phyloP scores from a whole-genome alignment of 495 filamentous ascomycete genomes.

The Penicillium odoratum region DNA sequence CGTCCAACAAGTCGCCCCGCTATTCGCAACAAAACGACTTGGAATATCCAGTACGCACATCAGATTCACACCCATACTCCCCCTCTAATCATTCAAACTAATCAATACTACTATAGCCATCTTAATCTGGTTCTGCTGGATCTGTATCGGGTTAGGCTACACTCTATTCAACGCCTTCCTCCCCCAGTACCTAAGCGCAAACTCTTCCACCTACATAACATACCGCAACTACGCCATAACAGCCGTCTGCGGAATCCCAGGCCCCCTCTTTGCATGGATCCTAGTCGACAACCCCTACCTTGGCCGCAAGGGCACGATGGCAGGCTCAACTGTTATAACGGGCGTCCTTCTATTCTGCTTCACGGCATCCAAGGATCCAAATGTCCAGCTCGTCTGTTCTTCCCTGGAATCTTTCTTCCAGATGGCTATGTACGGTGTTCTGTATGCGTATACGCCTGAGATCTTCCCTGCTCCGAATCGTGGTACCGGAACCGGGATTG shows the following conservation, averaged over 20 bases:
- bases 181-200: conserved; percentile 48
- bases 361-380: conserved; percentile 43
- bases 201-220: conserved; percentile 39
- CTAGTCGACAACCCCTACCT: conserved; percentile 51
- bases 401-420: conserved; percentile 54
- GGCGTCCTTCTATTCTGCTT: conserved; percentile 54
- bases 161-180: conserved; percentile 53
- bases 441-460: conserved; percentile 58
- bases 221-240: conserved; percentile 59
- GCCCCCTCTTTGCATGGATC: conserved; percentile 47
- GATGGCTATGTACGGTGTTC: conserved; percentile 55
- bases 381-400: conserved; percentile 47
- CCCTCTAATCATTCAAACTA: neutral
- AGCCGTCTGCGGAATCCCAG: conserved; percentile 53
- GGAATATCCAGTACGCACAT: conserved; percentile 34
- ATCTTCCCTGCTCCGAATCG: conserved; percentile 56
- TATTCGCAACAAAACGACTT: conserved; percentile 47
- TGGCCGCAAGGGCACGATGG: conserved; percentile 57
- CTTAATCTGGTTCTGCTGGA: conserved; percentile 49
- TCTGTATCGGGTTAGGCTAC: conserved; percentile 50
- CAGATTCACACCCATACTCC: neutral
- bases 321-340: conserved; percentile 46
- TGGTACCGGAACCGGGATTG: conserved; percentile 55
- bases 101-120: conserved; percentile 20
- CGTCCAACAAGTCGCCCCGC: conserved; percentile 43